Base-by-base conservation (phyloP, 2,329 filamentous ascomycete species). In the Diaporthe eres region DNA sequence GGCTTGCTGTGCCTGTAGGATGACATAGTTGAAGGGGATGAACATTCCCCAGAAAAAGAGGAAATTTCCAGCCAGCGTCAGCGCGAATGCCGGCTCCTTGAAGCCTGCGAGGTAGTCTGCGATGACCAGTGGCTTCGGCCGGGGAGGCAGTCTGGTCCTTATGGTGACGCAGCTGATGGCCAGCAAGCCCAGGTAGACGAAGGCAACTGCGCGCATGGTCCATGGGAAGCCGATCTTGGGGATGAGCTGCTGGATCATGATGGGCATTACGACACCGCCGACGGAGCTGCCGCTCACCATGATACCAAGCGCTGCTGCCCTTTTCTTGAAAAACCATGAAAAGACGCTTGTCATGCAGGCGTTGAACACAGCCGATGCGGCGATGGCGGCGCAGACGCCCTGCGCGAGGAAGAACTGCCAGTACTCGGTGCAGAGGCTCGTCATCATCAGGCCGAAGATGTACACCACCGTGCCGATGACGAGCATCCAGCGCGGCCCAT, bases 401-500 rank as follows among this genome's bases (percentile, higher is more conserved):
- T 86, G 85, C 22, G 84, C 80, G 6, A 86, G 82, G 75, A 86
- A 78, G 78, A 85, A 81, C 78, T 86, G 85, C 79, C 85, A 86
- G 80, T 84, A 86, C 77, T 84, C 51, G 55, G 79, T 80, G 13
- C 80, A 80, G 25, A 92, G 83, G 51, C 87, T 89, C 1, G 88
- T 87, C 88, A 92, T 90, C 90, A 93, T 92, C 13, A 92, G 80
- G 6, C 89, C 88, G 73, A 92, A 88, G 42, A 91, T 83, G 79
- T 90, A 88, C 63, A 90, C 79, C 53, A 91, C 80, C 2, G 87
- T 88, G 65, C 90, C 90, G 55, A 84, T 77, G 13, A 89, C 60
- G 2, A 92, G 82, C 4, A 93, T 83, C 76, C 85, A 88, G 58
- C 87, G 86, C 1, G 91, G 90, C 0, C 92, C 92, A 78, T 90